Conservation (phyloP, 164 flowering plant genomes). For the Vitis vinifera region DNA sequence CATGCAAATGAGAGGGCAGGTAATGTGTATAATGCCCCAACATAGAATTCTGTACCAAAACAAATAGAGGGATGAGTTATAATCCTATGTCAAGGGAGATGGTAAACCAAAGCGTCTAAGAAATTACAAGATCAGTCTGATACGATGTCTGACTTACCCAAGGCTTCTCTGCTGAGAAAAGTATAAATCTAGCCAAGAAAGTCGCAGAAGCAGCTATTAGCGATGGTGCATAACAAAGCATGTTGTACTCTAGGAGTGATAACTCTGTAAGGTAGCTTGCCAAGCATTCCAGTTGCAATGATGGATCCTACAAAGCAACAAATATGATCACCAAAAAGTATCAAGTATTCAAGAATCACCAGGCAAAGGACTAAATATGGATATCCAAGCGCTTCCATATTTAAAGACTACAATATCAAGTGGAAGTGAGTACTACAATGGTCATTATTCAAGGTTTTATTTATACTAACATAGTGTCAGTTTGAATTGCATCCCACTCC, state of each 20-base stretch:
- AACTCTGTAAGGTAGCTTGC: slow-evolving; percentile 72
- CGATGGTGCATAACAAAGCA: slow-evolving; percentile 68
- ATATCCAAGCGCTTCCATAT: no score
- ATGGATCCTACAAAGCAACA: slow-evolving; percentile 36
- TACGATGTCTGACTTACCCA: slow-evolving; percentile 50
- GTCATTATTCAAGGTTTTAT: no score
- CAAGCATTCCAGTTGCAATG: slow-evolving; percentile 64
- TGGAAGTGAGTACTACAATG: no score
- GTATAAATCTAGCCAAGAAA: slow-evolving; percentile 65
- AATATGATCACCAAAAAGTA: not conserved
- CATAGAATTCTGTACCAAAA: slow-evolving; percentile 46
- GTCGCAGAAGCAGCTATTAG: slow-evolving; percentile 70
- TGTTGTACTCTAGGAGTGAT: slow-evolving; percentile 70
- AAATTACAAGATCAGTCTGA: slow-evolving; percentile 1
- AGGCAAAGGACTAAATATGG: no score
- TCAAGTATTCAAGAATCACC: not conserved
- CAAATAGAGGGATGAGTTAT: not conserved
- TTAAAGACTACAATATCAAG: no score
- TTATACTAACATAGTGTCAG: no score
- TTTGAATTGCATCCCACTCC: no score
- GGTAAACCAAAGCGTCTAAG: not conserved
- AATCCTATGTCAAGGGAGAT: not conserved
- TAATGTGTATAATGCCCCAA: slow-evolving; percentile 63
- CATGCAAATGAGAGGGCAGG: slow-evolving; percentile 52
- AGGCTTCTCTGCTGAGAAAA: slow-evolving; percentile 54